Evolutionary conservation across 331 rosid genomes (phyloP).

Genomic region (Arachis monticola): DNA sequence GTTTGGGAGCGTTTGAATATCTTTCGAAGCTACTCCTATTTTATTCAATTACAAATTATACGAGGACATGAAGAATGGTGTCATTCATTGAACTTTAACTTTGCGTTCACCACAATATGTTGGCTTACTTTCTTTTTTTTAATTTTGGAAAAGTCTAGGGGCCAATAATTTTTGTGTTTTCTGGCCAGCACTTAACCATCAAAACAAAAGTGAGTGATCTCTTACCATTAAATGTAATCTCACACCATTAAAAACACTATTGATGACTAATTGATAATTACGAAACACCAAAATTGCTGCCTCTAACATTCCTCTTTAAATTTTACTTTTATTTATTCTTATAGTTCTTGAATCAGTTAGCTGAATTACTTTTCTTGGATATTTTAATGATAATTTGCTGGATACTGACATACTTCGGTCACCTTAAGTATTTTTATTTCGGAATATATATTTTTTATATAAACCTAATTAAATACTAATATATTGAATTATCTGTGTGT

Average conservation of each 20-base stretch:
- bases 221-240: too few relatives aligned
- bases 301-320: too few relatives aligned
- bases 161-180: too few relatives aligned
- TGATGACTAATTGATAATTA: too few relatives aligned
- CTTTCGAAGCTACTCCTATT: not conserved
- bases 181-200: too few relatives aligned
- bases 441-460: too few relatives aligned
- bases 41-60: conserved; percentile 4
- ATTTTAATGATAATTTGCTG: not conserved
- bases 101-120: conserved; percentile 21
- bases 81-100: conserved; percentile 22
- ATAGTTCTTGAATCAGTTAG: too few relatives aligned
- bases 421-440: not conserved
- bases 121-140: not conserved
- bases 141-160: too few relatives aligned
- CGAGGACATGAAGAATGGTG: conserved; percentile 4
- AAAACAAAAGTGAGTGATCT: too few relatives aligned
- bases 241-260: too few relatives aligned
- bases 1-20: not conserved
- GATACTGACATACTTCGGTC: not conserved
- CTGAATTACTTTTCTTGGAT: not conserved
- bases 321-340: too few relatives aligned
- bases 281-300: too few relatives aligned
- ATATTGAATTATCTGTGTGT: not conserved
- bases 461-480: not conserved